Base-by-base conservation (phyloP, 805 yeast species). In the Kodamaea leandrae region DNA sequence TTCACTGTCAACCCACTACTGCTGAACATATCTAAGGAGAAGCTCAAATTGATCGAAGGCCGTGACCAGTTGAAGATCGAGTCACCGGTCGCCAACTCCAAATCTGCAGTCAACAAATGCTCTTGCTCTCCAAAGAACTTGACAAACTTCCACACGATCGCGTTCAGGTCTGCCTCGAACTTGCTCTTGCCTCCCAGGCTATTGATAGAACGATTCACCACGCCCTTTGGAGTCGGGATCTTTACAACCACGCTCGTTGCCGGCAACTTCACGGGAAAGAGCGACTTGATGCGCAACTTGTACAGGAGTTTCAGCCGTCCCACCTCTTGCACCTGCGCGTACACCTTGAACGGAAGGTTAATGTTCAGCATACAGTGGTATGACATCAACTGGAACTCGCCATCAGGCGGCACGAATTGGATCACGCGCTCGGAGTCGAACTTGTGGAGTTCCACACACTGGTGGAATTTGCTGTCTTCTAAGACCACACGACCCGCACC, bases 321-420 rank as follows among this genome's bases (percentile, higher is more conserved):
- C 6, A 63, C 52, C 39, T 53, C 71, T 33, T 53, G 70, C 2
- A 82, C 71, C 21, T 70, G 67, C 2, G 91, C 84, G 4, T 73
- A 64, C 12, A 88, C 72, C 37, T 70, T 68, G 61, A 88, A 85
- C 3, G 97, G 97, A 21, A 86, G 56, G 37, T 76, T 77, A 44
- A 85, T 64, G 48, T 80, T 78, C 53, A 54, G 66, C 12, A 52
- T 44, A 29, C 68, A 57, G 35, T 61, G 66, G 61, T 88, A 89
- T 25, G 78, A 71, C 90, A 89, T 82, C 45, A 89, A 72, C 59
- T 87, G 91, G 57, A 87, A 86, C 38, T 80, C 78, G 0, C 95
- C 95, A 62, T 88, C 96, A 1, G 96, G 96, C 2, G 96, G 96
- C 9, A 81, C 69, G 49, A 89, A 88, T 34, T 74, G 77, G 43